Base-by-base conservation (phyloP, 2,329 filamentous ascomycete genomes). In the Xylaria hypoxylon region DNA sequence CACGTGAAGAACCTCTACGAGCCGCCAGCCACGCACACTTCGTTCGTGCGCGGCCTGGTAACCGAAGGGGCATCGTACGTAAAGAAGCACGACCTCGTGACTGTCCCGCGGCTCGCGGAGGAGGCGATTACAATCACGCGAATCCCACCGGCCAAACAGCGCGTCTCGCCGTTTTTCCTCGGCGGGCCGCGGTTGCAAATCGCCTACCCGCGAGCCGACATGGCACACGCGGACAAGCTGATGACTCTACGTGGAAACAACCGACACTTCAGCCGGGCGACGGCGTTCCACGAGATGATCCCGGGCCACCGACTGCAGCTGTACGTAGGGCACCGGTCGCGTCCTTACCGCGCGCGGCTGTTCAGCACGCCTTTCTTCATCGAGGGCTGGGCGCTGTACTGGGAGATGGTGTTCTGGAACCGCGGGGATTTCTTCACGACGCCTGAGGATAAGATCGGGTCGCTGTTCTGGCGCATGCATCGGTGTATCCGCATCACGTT, bases 381-480 rank as follows among this genome's bases (percentile, higher is more conserved):
- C 42, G 87, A 89, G 74, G 87, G 87, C 19, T 89, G 86, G 86
- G 84, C 86, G 10, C 81, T 88, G 69, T 89, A 89, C 73, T 89
- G 86, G 86, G 87, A 89, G 76, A 79, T 88, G 70, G 73, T 87
- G 19, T 79, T 89, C 17, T 89, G 86, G 85, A 76, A 84, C 47
- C 80, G 84, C 31, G 80, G 80, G 33, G 81, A 83, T 68, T 89
- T 87, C 70, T 81, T 83, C 62, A 77, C 78, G 3, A 79, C 80
- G 0, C 79, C 86, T 0, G 82, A 86, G 65, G 84, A 88, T 68
- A 80, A 80, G 44, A 80, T 89, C 24, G 87, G 87, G 0, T 85
- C 87, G 68, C 76, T 89, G 7, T 89, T 88, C 73, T 89, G 87
- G 87, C 81, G 86, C 15, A 87, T 89, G 83, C 87, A 89, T 73